Evolutionary conservation across 257 asterid species (phyloP).

Genomic region (Penstemon newberryi): DNA sequence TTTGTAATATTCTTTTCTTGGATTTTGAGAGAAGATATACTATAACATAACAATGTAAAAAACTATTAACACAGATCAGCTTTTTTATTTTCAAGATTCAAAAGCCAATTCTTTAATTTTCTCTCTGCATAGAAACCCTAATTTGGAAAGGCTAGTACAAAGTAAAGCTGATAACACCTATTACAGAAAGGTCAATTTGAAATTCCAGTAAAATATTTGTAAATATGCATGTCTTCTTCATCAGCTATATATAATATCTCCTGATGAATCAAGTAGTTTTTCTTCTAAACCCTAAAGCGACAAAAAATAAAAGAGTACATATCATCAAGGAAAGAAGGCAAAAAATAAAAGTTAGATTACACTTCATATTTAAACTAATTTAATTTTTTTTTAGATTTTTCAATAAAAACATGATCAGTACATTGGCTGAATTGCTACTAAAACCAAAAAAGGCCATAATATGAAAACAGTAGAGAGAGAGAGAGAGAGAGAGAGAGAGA

Average conservation of each 20-base stretch:
- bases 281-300: constrained; percentile 31
- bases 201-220: constrained; percentile 8
- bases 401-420: constrained; percentile 41
- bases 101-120: not conserved
- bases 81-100: not conserved
- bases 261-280: constrained; percentile 10
- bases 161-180: constrained; percentile 34
- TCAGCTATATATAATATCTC: constrained; percentile 7
- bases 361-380: constrained; percentile 21
- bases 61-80: no score
- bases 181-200: constrained; percentile 37
- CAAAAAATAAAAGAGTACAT: constrained; percentile 13
- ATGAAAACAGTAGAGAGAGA: constrained; percentile 45
- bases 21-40: not conserved
- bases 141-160: constrained; percentile 30
- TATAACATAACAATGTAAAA: not conserved
- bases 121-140: constrained; percentile 41
- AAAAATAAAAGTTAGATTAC: constrained; percentile 24
- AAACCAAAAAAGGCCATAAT: constrained; percentile 61
- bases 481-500: constrained; percentile 39
- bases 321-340: constrained; percentile 29
- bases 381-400: constrained; percentile 34
- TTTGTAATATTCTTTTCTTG: not conserved
- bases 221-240: not conserved
- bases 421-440: constrained; percentile 45